A percentile compares a stretch with the other conserved stretches of the same genome.
Evolutionary conservation across 257 asterid genomes (phyloP).

Genomic region (Osmanthus fragrans): DNA sequence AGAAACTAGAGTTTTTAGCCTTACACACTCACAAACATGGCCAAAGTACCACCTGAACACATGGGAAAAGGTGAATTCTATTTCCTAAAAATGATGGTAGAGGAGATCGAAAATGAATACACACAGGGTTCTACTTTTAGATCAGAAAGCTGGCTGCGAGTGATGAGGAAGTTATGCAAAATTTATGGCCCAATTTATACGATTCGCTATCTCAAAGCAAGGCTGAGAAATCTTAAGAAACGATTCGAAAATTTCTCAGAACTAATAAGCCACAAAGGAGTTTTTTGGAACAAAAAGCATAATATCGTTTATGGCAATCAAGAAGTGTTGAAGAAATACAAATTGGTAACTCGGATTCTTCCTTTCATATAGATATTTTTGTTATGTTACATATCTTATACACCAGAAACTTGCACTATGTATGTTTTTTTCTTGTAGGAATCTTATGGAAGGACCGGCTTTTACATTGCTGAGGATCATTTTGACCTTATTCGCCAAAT

Average conservation of each 20-base stretch:
- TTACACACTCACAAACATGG: background rate
- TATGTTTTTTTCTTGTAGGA: constrained; percentile 22
- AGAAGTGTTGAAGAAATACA: constrained; percentile 27
- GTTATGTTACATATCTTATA: background rate
- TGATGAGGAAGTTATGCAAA: background rate
- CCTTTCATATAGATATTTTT: background rate
- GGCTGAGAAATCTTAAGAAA: background rate
- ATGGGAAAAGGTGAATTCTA: background rate
- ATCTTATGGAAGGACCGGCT: constrained; percentile 13
- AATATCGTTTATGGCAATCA: constrained; percentile 33
- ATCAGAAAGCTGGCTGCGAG: constrained; percentile 15
- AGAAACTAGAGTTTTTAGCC: background rate
- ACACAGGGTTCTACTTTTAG: constrained; percentile 6
- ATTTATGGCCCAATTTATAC: constrained; percentile 5
- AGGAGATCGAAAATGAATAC: constrained; percentile 14
- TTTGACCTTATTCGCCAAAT: constrained; percentile 42
- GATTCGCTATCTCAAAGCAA: constrained; percentile 10
- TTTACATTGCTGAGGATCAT: constrained; percentile 25
- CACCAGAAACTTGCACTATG: background rate
- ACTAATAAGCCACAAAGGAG: constrained; percentile 14
- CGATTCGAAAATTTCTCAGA: constrained; percentile 8
- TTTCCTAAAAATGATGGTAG: constrained; percentile 15
- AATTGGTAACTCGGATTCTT: constrained; percentile 27
- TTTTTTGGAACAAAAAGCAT: constrained; percentile 33
- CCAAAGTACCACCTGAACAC: background rate